These are phyloP conservation scores for Eimeria sp. DNA, from an alignment of 169 alveolate genomes.

Conservation along the genomic window DNA sequence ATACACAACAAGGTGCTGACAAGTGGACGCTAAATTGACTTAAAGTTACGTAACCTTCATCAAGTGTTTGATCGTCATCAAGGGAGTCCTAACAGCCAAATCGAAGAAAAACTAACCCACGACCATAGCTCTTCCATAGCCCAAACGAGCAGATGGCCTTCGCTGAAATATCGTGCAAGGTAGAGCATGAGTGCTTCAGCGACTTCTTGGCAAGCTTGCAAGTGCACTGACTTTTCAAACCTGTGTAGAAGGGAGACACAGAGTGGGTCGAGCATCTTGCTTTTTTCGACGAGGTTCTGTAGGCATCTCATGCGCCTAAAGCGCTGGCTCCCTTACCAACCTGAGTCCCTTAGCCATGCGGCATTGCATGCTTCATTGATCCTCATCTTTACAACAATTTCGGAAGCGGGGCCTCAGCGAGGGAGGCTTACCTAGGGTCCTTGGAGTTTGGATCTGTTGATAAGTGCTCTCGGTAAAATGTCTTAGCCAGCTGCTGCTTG, in stretches of 20 bases:
- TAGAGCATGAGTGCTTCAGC: constrained; percentile 80
- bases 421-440: constrained; percentile 74
- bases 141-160: constrained; percentile 71
- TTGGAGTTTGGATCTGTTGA: constrained; percentile 60
- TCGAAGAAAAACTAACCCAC: constrained; percentile 63
- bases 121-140: constrained; percentile 76
- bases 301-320: not conserved
- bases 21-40: not conserved
- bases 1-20: not conserved
- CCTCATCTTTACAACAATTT: not conserved
- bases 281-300: not conserved
- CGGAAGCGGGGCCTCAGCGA: not conserved
- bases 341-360: not conserved
- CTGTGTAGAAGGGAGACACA: constrained; percentile 1
- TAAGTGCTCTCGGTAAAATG: constrained; percentile 65
- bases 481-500: constrained; percentile 39
- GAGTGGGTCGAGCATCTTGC: not conserved
- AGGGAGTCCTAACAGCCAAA: not conserved
- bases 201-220: constrained; percentile 77
- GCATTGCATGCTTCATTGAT: not conserved
- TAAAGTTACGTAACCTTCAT: not conserved
- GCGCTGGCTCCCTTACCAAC: not conserved
- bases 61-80: not conserved
- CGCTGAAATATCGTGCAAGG: constrained; percentile 71
- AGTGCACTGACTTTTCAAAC: constrained; percentile 68